phyloP scores from a whole-genome alignment of 2,329 filamentous ascomycete species.

The Raffaelea ambrosiae region DNA sequence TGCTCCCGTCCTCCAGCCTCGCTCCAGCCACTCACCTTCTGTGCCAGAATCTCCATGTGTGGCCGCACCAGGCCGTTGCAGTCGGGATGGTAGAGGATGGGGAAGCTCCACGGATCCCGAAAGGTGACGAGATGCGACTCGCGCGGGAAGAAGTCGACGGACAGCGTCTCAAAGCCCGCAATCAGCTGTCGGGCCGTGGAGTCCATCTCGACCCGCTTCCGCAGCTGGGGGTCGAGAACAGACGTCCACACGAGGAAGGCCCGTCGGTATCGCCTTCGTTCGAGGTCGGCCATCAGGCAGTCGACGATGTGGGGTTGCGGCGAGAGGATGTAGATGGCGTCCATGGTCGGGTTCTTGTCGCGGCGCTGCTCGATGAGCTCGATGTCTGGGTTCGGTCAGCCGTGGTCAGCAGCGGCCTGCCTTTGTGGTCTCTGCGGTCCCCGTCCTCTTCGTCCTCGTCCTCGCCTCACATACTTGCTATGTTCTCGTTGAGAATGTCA shows the following conservation, averaged over 20 bases:
- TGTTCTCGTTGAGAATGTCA: constrained; percentile 92
- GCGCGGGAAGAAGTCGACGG: constrained; percentile 81
- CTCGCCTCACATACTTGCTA: constrained; percentile 62
- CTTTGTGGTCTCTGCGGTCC: too few species aligned
- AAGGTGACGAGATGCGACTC: constrained; percentile 91
- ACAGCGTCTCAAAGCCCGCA: constrained; percentile 71
- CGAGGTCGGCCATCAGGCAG: constrained; percentile 87
- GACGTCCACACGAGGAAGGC: constrained; percentile 79
- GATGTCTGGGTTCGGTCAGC: constrained; percentile 56
- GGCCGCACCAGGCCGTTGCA: constrained; percentile 77
- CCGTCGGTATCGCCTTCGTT: constrained; percentile 70
- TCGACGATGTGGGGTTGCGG: constrained; percentile 84
- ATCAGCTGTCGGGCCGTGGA: constrained; percentile 64
- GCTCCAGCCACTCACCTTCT: constrained; percentile 56
- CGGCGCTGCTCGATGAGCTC: constrained; percentile 86
- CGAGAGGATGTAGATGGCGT: constrained; percentile 87
- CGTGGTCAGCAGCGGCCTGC: too few species aligned
- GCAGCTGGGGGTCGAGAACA: constrained; percentile 61
- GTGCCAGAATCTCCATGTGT: constrained; percentile 77
- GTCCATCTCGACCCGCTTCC: constrained; percentile 66
- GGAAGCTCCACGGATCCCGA: constrained; percentile 92
- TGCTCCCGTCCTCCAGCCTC: background rate
- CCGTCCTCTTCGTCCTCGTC: too few species aligned
- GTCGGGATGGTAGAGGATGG: constrained; percentile 78
- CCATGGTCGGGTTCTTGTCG: constrained; percentile 77